Base-by-base conservation (phyloP, 306 rosid species). In the Cucurbita argyrosperma region DNA sequence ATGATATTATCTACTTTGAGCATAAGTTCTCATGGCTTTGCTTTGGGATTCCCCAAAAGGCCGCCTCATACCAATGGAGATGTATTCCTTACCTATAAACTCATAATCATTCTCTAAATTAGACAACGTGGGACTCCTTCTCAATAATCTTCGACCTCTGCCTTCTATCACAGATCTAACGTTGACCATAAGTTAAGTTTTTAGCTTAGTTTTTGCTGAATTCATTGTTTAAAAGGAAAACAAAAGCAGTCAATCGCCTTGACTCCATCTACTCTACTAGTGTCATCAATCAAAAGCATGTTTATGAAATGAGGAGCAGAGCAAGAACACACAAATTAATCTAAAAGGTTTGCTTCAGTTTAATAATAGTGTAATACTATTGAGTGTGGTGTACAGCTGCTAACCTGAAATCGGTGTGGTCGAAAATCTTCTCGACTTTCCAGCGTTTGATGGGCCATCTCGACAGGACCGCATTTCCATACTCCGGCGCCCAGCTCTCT, bases 401-500 rank as follows among this genome's bases (percentile, higher is more conserved):
- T 68, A 14, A 89, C 98, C 97, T 89, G 88, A 94, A 76, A 88
- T 94, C 98, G 14, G 92, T 72, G 73, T 89, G 83, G 78, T 94
- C 95, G 47, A 82, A 90, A 84, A 94, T 82, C 77, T 90, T 86
- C 73, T 84, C 80, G 40, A 87, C 85, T 69, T 78, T 85, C 75
- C 83, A 90, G 1, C 87, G 81, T 72, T 84, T 94, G 26, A 94
- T 94, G 43, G 98, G 98, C 96, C 96, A 94, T 69, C 85, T 88
- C 0, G 98, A 94, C 81, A 94, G 78, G 40, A 94, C 86, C 51
- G 98, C 97, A 65, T 89, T 94, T 71, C 98, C 98, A 71, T 86
- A 94, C 77, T 94, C 88, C 18, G 98, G 98, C 26, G 98, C 98
- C 98, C 98, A 94, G 75, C 98, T 94, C 75, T 94, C 98, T 0